Evolutionary conservation across 2,329 filamentous ascomycete genomes (phyloP), one percentile per base, ranked within the genome.

Genomic region (Neofusicoccum sp.): DNA sequence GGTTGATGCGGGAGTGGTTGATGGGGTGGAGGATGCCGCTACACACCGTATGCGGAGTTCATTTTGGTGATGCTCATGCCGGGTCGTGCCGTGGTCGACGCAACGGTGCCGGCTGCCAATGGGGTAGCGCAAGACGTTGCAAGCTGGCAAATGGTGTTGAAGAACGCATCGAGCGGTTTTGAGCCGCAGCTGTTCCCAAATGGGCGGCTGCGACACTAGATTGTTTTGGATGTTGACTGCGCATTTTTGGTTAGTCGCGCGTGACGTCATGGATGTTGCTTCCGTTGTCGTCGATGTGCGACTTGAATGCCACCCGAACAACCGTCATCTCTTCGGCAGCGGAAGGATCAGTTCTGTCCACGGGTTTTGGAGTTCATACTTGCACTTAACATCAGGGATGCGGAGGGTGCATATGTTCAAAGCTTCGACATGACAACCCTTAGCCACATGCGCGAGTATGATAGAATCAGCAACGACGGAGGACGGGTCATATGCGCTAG

Each of bases 191-290:
- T 3, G 48, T 11, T 54, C 34, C 49, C 49, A 54, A 12, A 20
- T 7, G 8, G 3, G 12, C 26, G 26, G 36, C 26, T 54, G 49
- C 20, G 49, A 54, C 49, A 54, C 49, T 54, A 54, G 36, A 41
- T 41, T 54, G 49, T 54, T 54, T 54, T 54, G 49, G 36, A 54
- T 54, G 36, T 54, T 54, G 49, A 54, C 36, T 41, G 49, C 36
- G 49, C 49, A 54, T 54, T 54, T 54, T 41, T 54, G 36, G 49
- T 41, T 54, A 54, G 49, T 30, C 14, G n/a, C 34, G 24, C 49
- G 14, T 54, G 49, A 54, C 36, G 49, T 54, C 49, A 54, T 54
- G 26, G 24, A 54, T 41, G 11, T 30, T 40, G 34, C n/a, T 14
- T 26, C 8, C 34, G 49, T 28, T 16, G 14, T 7, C 9, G 6